Evolutionary conservation across 768 basidiomycete genomes (phyloP).

Genomic region (Mycena crocata): DNA sequence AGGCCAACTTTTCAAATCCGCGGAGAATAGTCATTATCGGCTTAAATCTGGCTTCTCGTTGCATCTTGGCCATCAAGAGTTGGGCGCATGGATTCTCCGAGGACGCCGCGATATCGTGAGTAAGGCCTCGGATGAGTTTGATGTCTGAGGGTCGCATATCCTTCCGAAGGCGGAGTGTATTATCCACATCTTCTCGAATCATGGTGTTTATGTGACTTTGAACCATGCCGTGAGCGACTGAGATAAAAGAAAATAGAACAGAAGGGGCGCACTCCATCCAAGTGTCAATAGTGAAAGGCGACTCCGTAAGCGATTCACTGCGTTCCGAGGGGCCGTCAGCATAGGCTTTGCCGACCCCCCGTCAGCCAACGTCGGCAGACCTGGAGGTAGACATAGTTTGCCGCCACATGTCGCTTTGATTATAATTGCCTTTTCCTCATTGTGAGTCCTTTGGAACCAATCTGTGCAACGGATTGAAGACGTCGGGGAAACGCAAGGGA

Average conservation of each 20-base stretch:
- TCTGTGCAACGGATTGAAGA: too few species aligned
- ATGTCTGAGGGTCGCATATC: background rate
- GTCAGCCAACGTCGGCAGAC: too few species aligned
- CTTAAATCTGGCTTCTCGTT: background rate
- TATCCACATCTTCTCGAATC: background rate
- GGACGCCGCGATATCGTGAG: background rate
- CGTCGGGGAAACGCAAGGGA: too few species aligned
- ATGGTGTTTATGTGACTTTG: background rate
- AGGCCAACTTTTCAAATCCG: too few species aligned
- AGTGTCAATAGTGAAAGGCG: background rate
- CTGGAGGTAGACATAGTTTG: too few species aligned
- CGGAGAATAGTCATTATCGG: background rate
- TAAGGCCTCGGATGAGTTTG: background rate
- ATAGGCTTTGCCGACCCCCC: too few species aligned
- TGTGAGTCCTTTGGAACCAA: too few species aligned
- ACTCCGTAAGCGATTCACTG: background rate
- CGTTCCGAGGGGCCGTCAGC: too few species aligned
- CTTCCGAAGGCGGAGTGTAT: constrained; percentile 1
- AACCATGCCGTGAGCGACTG: background rate
- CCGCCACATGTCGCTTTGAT: too few species aligned
- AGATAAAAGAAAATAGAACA: background rate
- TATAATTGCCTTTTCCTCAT: too few species aligned
- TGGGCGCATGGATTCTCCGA: background rate
- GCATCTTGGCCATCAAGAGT: background rate
- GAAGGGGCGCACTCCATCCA: background rate